Base-by-base conservation (phyloP, 352 stramenopile species). In the Phytophthora palmivora region DNA sequence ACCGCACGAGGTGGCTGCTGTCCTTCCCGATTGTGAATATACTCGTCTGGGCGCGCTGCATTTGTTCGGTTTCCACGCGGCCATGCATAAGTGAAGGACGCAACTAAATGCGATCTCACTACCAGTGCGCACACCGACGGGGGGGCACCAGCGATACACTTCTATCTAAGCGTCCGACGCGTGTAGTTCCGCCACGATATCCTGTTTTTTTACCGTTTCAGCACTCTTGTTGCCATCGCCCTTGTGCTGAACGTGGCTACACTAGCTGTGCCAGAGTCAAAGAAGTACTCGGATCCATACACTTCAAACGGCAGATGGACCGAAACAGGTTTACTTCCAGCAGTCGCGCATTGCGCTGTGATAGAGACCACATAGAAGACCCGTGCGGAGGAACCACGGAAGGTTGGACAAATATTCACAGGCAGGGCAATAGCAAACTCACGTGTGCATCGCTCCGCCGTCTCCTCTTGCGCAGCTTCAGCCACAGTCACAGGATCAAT, bases 1-100 rank as follows among this genome's bases (percentile, higher is more conserved):
- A 78, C 6, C 70, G 72, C 30, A 90, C 81, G 36, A 90, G 69
- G 38, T 90, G 81, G 30, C 69, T 76, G 24, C 68, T 76, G 42
- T 86, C 75, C 58, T 88, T 84, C 47, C 81, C 76, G 49, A 90
- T 90, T n/a, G 81, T 90, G 42, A 84, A 90, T 33, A 88, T 77
- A 34, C 81, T 87, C 22, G 77, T 85, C 66, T 90, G 81, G 10
- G 78, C 67, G 16, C 78, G 72, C 37, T 87, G 72, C 32, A 78
- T 43, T 19, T 63, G 59, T 52, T 90, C 81, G 10, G 76, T 87
- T 71, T 90, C 81, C 38, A 88, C 75, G 12, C 81, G 81, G 3
- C 81, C 81, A 24, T 90, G 81, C 78, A 90, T 88, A 10, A 88
- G 69, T 21, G 74, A 83, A 19, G 79, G 75, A 6, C 78, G 74